Conservation (phyloP, 805 yeast genomes). For the Suhomyces kilbournensis region DNA sequence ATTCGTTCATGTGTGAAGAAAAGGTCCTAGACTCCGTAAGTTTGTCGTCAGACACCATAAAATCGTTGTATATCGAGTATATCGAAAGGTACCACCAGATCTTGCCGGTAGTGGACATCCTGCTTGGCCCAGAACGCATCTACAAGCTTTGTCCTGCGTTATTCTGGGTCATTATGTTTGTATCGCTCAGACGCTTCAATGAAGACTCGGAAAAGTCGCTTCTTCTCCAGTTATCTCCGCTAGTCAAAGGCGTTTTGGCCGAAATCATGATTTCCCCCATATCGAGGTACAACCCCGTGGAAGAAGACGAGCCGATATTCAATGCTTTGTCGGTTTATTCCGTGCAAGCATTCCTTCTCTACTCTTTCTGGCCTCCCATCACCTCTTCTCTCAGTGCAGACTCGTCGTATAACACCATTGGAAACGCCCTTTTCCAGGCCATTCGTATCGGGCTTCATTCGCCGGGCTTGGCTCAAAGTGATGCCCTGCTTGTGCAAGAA, state of each 20-base stretch:
- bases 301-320: slow-evolving; percentile 73
- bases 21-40: slow-evolving; percentile 70
- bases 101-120: slow-evolving; percentile 81
- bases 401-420: slow-evolving; percentile 92
- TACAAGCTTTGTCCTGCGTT: slow-evolving; percentile 80
- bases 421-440: slow-evolving; percentile 90
- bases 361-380: slow-evolving; percentile 94
- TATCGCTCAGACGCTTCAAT: slow-evolving; percentile 59
- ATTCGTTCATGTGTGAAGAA: slow-evolving; percentile 53
- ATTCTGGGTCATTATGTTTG: slow-evolving; percentile 90
- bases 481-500: slow-evolving; percentile 47
- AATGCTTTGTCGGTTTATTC: slow-evolving; percentile 91
- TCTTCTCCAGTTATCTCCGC: slow-evolving; percentile 62
- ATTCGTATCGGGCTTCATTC: slow-evolving; percentile 87
- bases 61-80: slow-evolving; percentile 63
- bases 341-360: slow-evolving; percentile 86
- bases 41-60: slow-evolving; percentile 59
- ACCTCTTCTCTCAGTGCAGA: slow-evolving; percentile 94
- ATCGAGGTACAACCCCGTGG: slow-evolving; percentile 76
- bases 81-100: slow-evolving; percentile 78
- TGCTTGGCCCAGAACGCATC: slow-evolving; percentile 76
- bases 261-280: slow-evolving; percentile 90
- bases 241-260: slow-evolving; percentile 73
- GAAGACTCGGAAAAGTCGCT: slow-evolving; percentile 33
- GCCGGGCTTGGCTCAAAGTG: slow-evolving; percentile 25